Evolutionary conservation across 2,329 filamentous ascomycete genomes (phyloP).

Genomic region (Calonectria pseudoreteaudii): DNA sequence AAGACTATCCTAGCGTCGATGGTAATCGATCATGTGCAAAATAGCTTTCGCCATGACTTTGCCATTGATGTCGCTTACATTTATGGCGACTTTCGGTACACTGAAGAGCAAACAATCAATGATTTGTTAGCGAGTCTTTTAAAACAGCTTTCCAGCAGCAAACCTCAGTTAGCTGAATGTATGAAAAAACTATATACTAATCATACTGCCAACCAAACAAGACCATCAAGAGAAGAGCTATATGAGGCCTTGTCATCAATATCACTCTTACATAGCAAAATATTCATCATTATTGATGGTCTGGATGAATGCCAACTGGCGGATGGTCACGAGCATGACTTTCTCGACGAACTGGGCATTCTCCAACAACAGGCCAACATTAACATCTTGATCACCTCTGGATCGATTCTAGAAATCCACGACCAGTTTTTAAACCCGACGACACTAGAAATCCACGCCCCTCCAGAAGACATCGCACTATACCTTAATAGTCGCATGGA

Average conservation of each 20-base stretch:
- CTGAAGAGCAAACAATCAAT: background rate
- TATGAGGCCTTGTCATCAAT: background rate
- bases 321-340: background rate
- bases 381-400: background rate
- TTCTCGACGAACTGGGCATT: background rate
- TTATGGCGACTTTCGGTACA: background rate
- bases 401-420: background rate
- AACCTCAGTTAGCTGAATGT: no score
- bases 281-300: background rate
- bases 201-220: background rate
- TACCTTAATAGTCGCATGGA: conserved; percentile 2
- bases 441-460: background rate
- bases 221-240: background rate
- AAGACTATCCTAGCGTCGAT: background rate
- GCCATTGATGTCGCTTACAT: background rate
- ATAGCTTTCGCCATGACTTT: background rate
- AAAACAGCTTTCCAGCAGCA: background rate
- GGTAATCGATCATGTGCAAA: background rate
- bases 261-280: background rate
- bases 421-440: background rate
- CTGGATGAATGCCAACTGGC: background rate
- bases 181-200: background rate
- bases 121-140: background rate
- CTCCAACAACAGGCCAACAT: background rate
- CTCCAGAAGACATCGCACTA: background rate